Evolutionary conservation across 2,329 filamentous ascomycete genomes (phyloP).

Genomic region (Trichoderma cornu-damae): DNA sequence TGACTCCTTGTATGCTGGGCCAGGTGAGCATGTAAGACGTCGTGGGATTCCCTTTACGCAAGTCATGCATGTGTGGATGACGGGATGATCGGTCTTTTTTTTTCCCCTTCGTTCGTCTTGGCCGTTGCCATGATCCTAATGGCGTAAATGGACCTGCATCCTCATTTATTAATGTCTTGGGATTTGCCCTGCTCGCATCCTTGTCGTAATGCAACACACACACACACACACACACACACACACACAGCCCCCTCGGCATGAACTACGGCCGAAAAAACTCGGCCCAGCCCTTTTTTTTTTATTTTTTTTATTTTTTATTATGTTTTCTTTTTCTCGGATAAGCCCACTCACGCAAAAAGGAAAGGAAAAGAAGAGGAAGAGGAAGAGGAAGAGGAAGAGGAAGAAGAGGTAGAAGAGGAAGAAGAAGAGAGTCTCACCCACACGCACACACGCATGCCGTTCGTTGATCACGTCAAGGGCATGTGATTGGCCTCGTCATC

Average conservation of each 20-base stretch:
- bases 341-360: neutral
- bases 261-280: neutral
- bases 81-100: neutral
- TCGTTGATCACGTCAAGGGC: neutral
- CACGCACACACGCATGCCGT: constrained; percentile 1
- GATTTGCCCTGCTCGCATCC: neutral
- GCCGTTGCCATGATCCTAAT: neutral
- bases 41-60: neutral
- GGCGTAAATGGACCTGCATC: constrained; percentile 7
- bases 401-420: neutral
- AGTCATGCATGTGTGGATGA: neutral
- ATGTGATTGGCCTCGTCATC: neutral
- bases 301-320: no score
- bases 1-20: neutral
- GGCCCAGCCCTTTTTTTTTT: neutral
- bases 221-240: no score
- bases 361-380: neutral
- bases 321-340: no score
- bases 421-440: neutral
- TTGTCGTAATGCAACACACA: constrained; percentile 4
- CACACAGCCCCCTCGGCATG: constrained; percentile 7
- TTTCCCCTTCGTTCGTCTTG: neutral
- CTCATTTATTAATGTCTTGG: neutral
- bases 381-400: neutral
- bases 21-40: neutral